Evolutionary conservation across 2,329 filamentous ascomycete species (phyloP), one percentile per base, ranked within the genome.

Genomic region (Nemania diffusa): DNA sequence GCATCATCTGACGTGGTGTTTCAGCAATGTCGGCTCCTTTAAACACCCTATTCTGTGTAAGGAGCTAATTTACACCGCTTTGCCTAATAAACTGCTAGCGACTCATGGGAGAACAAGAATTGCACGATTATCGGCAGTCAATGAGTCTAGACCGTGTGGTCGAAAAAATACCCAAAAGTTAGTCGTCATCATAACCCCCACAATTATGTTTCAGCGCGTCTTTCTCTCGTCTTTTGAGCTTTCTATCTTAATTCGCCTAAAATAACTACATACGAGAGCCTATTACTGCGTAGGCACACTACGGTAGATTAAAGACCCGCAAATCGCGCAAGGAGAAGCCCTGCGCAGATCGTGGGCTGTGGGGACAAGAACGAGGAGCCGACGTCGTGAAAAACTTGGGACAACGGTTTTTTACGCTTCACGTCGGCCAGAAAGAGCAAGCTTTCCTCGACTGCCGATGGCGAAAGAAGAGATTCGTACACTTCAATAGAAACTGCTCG

Each of bases 61-160:
- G n/a, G n/a, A n/a, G n/a, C n/a, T n/a, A n/a, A n/a, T n/a, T n/a
- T n/a, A n/a, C n/a, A n/a, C n/a, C n/a, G 29, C 29, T 32, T 5
- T 9, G 29, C 29, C 5, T 32, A 42, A 42, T 42, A 15, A 4
- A 22, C 37, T 27, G 13, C 1, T 1, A 40, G 22, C 24, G 37
- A 13, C 11, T 46, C 34, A 29, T 34, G 26, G 11, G 52, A 53
- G 15, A 40, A 27, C n/a, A n/a, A 51, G 32, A 42, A 58, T 64
- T 37, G 27, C 22, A 59, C 62, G 27, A 50, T 22, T 32, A 22
- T 44, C 32, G 20, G 22, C 17, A 29, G 17, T 32, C 9, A 8
- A 9, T 50, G 9, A 26, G 46, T 11, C 17, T 26, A 27, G 5
- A 32, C 29, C 29, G 29, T 32, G 29, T 5, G 9, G 29, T 32